phyloP scores from a whole-genome alignment of 306 rosid species.

The Ormosia emarginata region DNA sequence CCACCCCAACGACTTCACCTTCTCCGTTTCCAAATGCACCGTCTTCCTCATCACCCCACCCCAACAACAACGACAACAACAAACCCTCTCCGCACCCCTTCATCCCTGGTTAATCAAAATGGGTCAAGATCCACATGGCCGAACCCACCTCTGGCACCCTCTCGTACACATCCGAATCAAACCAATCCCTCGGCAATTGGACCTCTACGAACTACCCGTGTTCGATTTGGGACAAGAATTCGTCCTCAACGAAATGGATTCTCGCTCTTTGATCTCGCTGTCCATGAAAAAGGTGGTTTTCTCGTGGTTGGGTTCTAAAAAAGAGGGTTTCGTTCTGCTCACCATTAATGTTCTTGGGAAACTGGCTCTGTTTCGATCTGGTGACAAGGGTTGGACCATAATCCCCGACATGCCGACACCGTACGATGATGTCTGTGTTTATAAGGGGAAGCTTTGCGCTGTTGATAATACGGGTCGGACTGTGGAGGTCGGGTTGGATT shows the following conservation, averaged over 20 bases:
- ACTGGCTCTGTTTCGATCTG: slow-evolving; percentile 53
- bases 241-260: slow-evolving; percentile 31
- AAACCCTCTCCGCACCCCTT: background rate
- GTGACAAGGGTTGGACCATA: slow-evolving; percentile 55
- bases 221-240: slow-evolving; percentile 53
- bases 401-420: slow-evolving; percentile 60
- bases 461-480: slow-evolving; percentile 68
- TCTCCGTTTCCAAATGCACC: slow-evolving; percentile 24
- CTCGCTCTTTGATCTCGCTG: slow-evolving; percentile 31
- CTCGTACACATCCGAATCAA: slow-evolving; percentile 26
- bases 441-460: slow-evolving; percentile 44
- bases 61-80: background rate
- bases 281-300: slow-evolving; percentile 73
- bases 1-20: background rate
- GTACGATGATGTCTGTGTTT: slow-evolving; percentile 69
- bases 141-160: background rate
- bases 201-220: slow-evolving; percentile 28
- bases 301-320: slow-evolving; percentile 22
- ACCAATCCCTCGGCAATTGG: slow-evolving; percentile 40
- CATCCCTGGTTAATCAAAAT: slow-evolving; percentile 28
- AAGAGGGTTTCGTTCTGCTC: slow-evolving; percentile 38
- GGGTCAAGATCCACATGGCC: background rate
- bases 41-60: slow-evolving; percentile 22
- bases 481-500: slow-evolving; percentile 39
- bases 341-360: slow-evolving; percentile 80